Evolutionary conservation across 106 monocot genomes (phyloP).

Genomic region (Apostasia shenzhenica): DNA sequence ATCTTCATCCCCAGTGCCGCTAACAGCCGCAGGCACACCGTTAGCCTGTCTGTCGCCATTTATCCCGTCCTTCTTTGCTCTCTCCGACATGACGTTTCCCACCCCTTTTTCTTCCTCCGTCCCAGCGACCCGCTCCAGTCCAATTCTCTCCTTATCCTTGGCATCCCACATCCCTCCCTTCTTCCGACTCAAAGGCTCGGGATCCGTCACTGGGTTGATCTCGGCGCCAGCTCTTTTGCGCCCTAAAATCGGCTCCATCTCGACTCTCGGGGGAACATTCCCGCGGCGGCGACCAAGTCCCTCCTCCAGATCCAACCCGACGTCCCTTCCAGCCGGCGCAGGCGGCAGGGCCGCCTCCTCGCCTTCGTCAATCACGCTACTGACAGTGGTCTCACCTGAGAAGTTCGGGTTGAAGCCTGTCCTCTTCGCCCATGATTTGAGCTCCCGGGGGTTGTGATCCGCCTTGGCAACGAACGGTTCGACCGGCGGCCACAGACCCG

Average conservation of each 20-base stretch:
- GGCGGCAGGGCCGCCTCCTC: neutral
- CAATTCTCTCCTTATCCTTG: slow-evolving; percentile 17
- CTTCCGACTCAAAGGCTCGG: neutral
- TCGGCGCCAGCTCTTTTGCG: slow-evolving; percentile 19
- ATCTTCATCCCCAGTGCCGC: slow-evolving; percentile 14
- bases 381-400: slow-evolving; percentile 57
- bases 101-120: slow-evolving; percentile 9
- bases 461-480: slow-evolving; percentile 46
- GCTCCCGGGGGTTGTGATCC: slow-evolving; percentile 74
- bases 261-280: neutral
- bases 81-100: neutral
- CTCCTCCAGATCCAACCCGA: slow-evolving; percentile 6
- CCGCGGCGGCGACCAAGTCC: neutral
- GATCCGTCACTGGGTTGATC: slow-evolving; percentile 8
- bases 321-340: neutral
- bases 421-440: slow-evolving; percentile 84
- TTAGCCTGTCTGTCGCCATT: slow-evolving; percentile 2
- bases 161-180: slow-evolving; percentile 13
- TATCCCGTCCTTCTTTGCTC: slow-evolving; percentile 4
- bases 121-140: slow-evolving; percentile 6
- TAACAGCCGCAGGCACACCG: slow-evolving; percentile 7
- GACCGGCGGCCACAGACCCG: slow-evolving; percentile 62
- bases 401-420: slow-evolving; percentile 72
- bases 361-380: slow-evolving; percentile 17
- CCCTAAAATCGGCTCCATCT: slow-evolving; percentile 34